Percentiles rank a stretch among this genome's conserved stretches.
Conservation (phyloP, 148 eudicot species). For the Suaeda aralocaspica region DNA sequence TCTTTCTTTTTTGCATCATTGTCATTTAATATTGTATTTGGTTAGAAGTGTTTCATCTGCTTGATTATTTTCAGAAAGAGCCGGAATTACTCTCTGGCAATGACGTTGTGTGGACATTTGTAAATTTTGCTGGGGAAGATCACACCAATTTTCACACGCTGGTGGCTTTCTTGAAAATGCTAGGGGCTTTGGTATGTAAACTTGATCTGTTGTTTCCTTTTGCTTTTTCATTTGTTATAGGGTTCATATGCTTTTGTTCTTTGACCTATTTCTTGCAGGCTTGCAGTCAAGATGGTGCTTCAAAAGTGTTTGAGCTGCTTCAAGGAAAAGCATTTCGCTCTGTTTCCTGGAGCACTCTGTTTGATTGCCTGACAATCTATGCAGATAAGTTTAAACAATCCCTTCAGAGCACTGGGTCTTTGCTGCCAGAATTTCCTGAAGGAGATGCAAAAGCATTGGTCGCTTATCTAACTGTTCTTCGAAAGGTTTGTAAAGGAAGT, state of each 20-base stretch:
- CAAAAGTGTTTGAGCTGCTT: conserved; percentile 79
- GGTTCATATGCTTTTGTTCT: conserved; percentile 6
- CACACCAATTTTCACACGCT: conserved; percentile 87
- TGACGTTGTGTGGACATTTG: conserved; percentile 95
- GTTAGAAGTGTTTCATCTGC: not conserved
- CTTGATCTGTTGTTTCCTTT: not conserved
- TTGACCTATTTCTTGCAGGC: conserved; percentile 46
- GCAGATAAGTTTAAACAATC: conserved; percentile 87
- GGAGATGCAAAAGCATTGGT: conserved; percentile 97
- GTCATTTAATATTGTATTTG: not conserved
- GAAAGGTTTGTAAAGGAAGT: conserved; percentile 73
- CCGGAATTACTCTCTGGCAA: conserved; percentile 92
- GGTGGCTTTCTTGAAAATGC: conserved; percentile 88
- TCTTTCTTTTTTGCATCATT: conserved; percentile 8
- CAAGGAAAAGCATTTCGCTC: conserved; percentile 82
- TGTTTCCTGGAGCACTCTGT: conserved; percentile 86
- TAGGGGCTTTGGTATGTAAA: conserved; percentile 76
- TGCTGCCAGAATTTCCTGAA: conserved; percentile 89
- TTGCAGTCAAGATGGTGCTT: conserved; percentile 81
- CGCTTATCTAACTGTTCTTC: conserved; percentile 78
- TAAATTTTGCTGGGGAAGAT: conserved; percentile 93
- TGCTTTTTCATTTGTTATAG: not conserved
- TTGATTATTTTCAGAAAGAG: conserved; percentile 54
- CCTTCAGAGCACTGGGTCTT: conserved; percentile 67
- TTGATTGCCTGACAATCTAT: conserved; percentile 80